Base-by-base conservation (phyloP, 352 stramenopile genomes). In the Aphanomyces cochlioides region DNA sequence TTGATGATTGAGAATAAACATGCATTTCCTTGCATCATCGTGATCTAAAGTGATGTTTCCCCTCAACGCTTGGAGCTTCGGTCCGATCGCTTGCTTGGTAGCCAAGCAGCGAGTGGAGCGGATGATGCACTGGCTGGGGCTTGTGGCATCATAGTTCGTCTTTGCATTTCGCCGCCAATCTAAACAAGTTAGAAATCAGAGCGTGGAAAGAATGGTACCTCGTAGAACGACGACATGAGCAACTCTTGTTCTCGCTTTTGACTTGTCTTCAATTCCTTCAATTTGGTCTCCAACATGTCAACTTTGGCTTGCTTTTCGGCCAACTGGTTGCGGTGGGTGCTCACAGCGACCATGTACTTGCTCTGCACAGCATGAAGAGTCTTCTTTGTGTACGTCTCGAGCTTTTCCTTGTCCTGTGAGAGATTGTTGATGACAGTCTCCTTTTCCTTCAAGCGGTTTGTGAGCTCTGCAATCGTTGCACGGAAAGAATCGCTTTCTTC, bases 301-400 rank as follows among this genome's bases (percentile, higher is more conserved):
- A 94, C 82, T 47, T 82, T 83, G 73, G 93, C 85, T 47, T 94
- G 81, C 70, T 92, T 92, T 71, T 96, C 88, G 67, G 85, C 85
- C 69, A 96, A 74, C 76, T 96, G 88, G 76, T 95, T 96, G 67
- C 85, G 85, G 67, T 96, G 87, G 4, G 87, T 92, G 66, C 86
- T 93, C 56, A 96, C 85, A 8, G 87, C 84, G 37, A 96, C 86
- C 85, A 93, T 93, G 76, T 96, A 96, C 78, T 96, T 96, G 66
- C 84, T 93, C 75, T 96, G 88, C 47, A 96, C 87, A n/a, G 85
- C 85, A 73, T 95, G 85, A 45, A 96, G 81, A 37, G 88, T 96
- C 74, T 96, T 96, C 76, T 92, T 92, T 5, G 88, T 96, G 80
- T 96, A 96, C 48, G 90, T 96, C 73, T 96, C 88, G 38, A 96